A percentile compares a stretch with the other conserved stretches of the same genome.
Evolutionary conservation across 2,329 filamentous ascomycete genomes (phyloP).

Genomic region (Nigrospora osmanthi): DNA sequence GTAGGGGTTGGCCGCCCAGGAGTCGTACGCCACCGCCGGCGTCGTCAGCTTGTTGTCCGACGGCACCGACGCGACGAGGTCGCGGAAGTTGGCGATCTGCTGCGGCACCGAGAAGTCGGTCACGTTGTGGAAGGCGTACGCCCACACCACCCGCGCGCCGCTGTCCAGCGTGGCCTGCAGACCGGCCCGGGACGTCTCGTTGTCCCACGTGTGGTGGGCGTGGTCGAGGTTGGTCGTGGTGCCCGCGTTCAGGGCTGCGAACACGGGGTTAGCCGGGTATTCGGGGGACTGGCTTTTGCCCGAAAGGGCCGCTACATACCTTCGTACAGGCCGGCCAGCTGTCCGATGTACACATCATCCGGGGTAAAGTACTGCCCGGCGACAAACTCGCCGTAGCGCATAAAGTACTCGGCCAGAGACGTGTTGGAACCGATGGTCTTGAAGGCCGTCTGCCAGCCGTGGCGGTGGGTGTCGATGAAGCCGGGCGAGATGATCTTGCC

Average conservation of each 20-base stretch:
- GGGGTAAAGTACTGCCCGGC: slow-evolving; percentile 23
- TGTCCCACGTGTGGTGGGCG: slow-evolving; percentile 39
- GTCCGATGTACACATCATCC: slow-evolving; percentile 37
- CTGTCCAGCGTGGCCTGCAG: slow-evolving; percentile 38
- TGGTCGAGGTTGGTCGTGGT: slow-evolving; percentile 46
- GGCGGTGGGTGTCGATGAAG: slow-evolving; percentile 49
- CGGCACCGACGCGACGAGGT: slow-evolving; percentile 20
- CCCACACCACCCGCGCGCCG: slow-evolving; percentile 39
- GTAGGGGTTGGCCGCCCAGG: slow-evolving; percentile 18
- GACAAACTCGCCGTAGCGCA: slow-evolving; percentile 27
- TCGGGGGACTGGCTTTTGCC: too few relatives aligned
- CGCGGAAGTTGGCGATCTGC: slow-evolving; percentile 29
- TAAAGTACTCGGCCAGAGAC: slow-evolving; percentile 38
- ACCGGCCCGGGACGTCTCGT: slow-evolving; percentile 32
- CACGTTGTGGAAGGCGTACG: slow-evolving; percentile 30
- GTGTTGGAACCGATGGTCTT: slow-evolving; percentile 45
- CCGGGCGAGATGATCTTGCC: slow-evolving; percentile 46
- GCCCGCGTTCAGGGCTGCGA: slow-evolving; percentile 35
- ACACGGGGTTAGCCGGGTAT: too few relatives aligned
- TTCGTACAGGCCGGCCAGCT: slow-evolving; percentile 39
- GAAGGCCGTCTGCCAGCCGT: slow-evolving; percentile 47
- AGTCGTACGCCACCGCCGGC: slow-evolving; percentile 34
- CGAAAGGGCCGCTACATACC: too few relatives aligned
- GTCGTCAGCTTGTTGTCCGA: slow-evolving; percentile 21
- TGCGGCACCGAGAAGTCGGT: slow-evolving; percentile 23